These are phyloP conservation scores for Cercospora zeina DNA, from an alignment of 2,329 filamentous ascomycete species.

Conservation along the genomic window DNA sequence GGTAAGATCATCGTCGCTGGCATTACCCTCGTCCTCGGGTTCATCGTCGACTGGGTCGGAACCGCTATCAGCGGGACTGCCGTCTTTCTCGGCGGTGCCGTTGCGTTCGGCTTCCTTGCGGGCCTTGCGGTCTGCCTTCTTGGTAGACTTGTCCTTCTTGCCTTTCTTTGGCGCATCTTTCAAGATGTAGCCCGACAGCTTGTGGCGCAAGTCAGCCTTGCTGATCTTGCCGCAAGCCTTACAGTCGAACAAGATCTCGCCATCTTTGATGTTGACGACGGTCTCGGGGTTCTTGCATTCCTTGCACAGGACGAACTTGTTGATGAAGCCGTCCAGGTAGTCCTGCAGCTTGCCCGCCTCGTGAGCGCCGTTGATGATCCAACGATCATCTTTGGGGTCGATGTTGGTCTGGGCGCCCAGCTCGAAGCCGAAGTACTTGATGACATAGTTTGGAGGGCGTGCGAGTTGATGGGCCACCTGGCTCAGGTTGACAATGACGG, in stretches of 20 bases:
- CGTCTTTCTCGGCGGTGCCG: conserved; percentile 54
- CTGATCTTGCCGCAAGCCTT: conserved; percentile 96
- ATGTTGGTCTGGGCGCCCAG: conserved; percentile 98
- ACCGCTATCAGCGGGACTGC: conserved; percentile 66
- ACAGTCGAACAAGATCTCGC: conserved; percentile 89
- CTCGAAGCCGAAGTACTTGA: conserved; percentile 99
- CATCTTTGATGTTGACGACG: conserved; percentile 91
- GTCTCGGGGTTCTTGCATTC: conserved; percentile 99
- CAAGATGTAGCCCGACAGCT: conserved; percentile 94
- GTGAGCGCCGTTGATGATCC: conserved; percentile 99
- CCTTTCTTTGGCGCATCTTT: conserved; percentile 92
- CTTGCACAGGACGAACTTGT: conserved; percentile 98
- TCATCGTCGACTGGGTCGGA: conserved; percentile 63
- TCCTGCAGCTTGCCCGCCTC: conserved; percentile 95
- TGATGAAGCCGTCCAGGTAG: conserved; percentile 96
- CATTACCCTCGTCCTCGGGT: conserved; percentile 65
- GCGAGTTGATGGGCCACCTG: conserved; percentile 89
- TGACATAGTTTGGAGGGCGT: conserved; percentile 89
- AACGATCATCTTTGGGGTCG: conserved; percentile 94
- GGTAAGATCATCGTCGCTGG: conserved; percentile 88
- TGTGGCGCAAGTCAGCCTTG: conserved; percentile 87
- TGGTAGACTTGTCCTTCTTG: conserved; percentile 96
- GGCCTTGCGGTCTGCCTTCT: conserved; percentile 82
- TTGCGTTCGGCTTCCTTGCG: conserved; percentile 68
- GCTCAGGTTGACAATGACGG: conserved; percentile 91